phyloP scores from a whole-genome alignment of 2,329 filamentous ascomycete species.

The Exophiala sp. region DNA sequence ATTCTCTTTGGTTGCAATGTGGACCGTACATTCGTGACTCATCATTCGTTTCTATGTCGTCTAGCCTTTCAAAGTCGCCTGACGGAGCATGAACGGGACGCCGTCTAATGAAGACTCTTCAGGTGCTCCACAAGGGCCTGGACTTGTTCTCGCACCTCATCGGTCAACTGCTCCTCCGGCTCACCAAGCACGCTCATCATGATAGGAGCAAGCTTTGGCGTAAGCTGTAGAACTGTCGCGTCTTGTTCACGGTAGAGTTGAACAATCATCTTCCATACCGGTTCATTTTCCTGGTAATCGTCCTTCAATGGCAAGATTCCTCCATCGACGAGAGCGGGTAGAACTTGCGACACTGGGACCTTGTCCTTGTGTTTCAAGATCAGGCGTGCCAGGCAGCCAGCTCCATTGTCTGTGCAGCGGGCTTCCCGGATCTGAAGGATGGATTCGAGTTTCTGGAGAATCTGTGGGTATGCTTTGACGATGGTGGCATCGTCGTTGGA shows the following conservation, averaged over 20 bases:
- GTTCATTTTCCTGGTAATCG: conserved; percentile 94
- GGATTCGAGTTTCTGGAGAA: conserved; percentile 80
- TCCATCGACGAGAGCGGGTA: conserved; percentile 66
- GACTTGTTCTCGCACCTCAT: conserved; percentile 43
- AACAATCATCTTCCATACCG: conserved; percentile 84
- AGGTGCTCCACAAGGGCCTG: conserved; percentile 46
- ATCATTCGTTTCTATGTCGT: background rate
- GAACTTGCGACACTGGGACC: conserved; percentile 72
- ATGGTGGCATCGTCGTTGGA: conserved; percentile 70
- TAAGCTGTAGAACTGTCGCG: conserved; percentile 41
- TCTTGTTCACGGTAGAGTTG: conserved; percentile 60
- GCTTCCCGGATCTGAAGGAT: conserved; percentile 71
- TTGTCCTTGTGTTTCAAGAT: conserved; percentile 81
- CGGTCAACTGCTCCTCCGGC: conserved; percentile 44
- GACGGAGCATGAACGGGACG: background rate
- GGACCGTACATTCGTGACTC: background rate
- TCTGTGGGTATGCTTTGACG: conserved; percentile 65
- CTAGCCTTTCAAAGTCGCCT: background rate
- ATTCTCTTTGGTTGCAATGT: no score
- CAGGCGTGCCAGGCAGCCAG: conserved; percentile 86
- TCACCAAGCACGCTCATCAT: conserved; percentile 44
- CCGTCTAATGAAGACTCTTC: conserved; percentile 30
- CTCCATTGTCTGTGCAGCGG: conserved; percentile 84
- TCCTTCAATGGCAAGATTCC: conserved; percentile 75
- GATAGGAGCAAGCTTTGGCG: conserved; percentile 43